Base-by-base conservation (phyloP, 306 rosid genomes). In the Trifolium dubium region DNA sequence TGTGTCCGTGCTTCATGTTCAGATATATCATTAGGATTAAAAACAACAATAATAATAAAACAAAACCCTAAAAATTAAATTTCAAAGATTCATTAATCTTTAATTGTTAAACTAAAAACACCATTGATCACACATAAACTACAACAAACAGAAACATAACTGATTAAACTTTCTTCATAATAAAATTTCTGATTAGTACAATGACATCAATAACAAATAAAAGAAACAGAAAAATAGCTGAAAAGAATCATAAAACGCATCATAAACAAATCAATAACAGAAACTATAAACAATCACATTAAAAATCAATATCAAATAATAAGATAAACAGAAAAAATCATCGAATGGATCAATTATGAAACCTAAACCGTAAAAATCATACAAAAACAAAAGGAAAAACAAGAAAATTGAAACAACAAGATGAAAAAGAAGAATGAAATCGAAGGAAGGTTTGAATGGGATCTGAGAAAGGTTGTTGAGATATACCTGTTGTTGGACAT, bases 401-500 rank as follows among this genome's bases (percentile, higher is more conserved):
- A 43, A 11, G 0, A 10, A 69, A 63, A 54, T 29, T 41, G 30
- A 64, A 73, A 44, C 4, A 40, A 2, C 19, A 1, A 1, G 1
- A 14, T 1, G 10, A 23, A 15, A 34, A 50, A 6, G 3, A 34
- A 60, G 23, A 31, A 43, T 30, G 51, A 28, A 69, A 80, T 73
- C 51, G 44, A 62, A 10, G 9, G 12, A 23, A 54, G 11, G 19
- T 8, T 30, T 15, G 23, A 15, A 58, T 34, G 39, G 0, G 44
- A 56, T n/a, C 19, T 8, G 31, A 71, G 39, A 28, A 9, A 71
- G 28, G 50, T 18, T 30, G 10, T 32, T 31, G 59, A 19, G 19
- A 44, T 47, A 64, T 32, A 88, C 98, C 98, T 85, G 72, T 75
- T 76, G 70, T 75, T 76, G 70, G 96, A 84, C 96, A 92, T 92